phyloP scores from a whole-genome alignment of 1,139 yeast genomes.

The Pneumocystis oryctolagi region DNA sequence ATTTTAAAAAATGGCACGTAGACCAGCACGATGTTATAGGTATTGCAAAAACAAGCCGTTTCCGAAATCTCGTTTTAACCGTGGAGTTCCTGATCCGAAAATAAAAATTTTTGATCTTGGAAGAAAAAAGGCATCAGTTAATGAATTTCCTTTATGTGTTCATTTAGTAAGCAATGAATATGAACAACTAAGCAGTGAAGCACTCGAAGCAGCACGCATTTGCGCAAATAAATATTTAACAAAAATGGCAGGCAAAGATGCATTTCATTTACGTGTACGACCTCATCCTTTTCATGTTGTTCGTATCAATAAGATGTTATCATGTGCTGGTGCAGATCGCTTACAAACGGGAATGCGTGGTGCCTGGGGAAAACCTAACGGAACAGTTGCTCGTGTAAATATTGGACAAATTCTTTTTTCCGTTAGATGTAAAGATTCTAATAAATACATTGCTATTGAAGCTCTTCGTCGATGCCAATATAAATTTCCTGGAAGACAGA shows the following conservation, averaged over 20 bases:
- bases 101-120: constrained; percentile 98
- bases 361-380: constrained; percentile 99
- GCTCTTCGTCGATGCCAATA: constrained; percentile 99
- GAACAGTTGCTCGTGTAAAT: constrained; percentile 98
- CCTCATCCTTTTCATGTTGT: constrained; percentile 99
- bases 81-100: constrained; percentile 99
- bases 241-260: constrained; percentile 94
- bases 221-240: constrained; percentile 99
- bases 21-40: constrained; percentile 99
- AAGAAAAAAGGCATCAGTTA: constrained; percentile 98
- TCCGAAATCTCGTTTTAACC: constrained; percentile 99
- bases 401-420: constrained; percentile 98
- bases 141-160: constrained; percentile 98
- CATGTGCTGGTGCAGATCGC: constrained; percentile 99
- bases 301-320: constrained; percentile 99
- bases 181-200: constrained; percentile 98
- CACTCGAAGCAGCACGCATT: constrained; percentile 99
- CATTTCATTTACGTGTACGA: constrained; percentile 99
- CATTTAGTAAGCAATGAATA: constrained; percentile 98
- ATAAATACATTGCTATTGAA: constrained; percentile 95
- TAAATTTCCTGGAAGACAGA: constrained; percentile 99
- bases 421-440: constrained; percentile 94
- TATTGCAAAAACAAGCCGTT: constrained; percentile 99
- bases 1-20: constrained; percentile 86
- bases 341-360: constrained; percentile 99